Conservation (phyloP, 78 protist species). For the Anaeramoeba ignava region DNA sequence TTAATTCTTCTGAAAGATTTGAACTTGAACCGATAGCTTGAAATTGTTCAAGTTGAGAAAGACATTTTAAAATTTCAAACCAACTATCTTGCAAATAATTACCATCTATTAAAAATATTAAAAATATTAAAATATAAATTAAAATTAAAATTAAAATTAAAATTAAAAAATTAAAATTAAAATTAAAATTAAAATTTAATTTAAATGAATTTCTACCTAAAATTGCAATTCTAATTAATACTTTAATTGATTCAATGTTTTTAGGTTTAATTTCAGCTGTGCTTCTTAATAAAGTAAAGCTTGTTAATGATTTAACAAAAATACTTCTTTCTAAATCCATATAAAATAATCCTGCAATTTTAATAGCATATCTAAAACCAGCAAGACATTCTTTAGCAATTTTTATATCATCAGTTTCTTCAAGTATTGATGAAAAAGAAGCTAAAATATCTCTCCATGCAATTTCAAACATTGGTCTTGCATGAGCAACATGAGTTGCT, state of each 20-base stretch:
- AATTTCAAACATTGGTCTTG: slow-evolving; percentile 3
- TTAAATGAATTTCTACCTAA: too few species aligned
- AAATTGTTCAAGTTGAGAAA: not conserved
- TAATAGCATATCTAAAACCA: not conserved
- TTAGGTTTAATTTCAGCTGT: not conserved
- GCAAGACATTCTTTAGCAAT: not conserved
- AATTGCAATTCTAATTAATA: not conserved
- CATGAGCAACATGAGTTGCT: slow-evolving; percentile 2
- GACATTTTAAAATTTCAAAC: not conserved
- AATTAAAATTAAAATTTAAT: too few species aligned
- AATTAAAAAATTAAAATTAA: too few species aligned
- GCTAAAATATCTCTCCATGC: not conserved
- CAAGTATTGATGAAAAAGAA: not conserved
- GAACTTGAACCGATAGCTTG: not conserved
- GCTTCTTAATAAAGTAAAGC: not conserved
- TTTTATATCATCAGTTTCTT: not conserved
- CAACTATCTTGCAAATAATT: not conserved
- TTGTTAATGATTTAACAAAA: not conserved
- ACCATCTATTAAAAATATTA: not conserved
- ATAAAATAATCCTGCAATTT: not conserved
- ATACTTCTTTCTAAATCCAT: not conserved
- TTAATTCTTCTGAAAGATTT: not conserved
- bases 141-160: too few species aligned
- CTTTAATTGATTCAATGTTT: not conserved
- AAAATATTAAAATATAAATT: too few species aligned